Evolutionary conservation across 2,329 filamentous ascomycete species (phyloP).

Genomic region (Pyrenochaeta sp.): DNA sequence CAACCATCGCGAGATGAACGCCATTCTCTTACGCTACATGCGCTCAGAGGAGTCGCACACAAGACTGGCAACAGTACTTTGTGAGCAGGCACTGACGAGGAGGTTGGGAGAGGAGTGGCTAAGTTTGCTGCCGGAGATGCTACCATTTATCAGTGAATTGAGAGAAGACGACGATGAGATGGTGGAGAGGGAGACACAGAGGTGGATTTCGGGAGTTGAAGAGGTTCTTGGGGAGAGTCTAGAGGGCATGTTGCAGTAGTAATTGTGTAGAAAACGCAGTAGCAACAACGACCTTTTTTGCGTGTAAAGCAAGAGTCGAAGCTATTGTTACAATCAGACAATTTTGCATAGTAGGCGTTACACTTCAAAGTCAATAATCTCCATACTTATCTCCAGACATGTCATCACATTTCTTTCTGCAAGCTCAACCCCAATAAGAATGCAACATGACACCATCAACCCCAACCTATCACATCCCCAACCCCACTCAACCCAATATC

Average conservation of each 20-base stretch:
- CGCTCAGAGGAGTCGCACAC: slow-evolving; percentile 75
- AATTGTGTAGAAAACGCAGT: too few species aligned
- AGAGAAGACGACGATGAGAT: slow-evolving; percentile 96
- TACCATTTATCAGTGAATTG: slow-evolving; percentile 93
- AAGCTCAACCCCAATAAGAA: too few species aligned
- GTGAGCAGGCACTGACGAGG: slow-evolving; percentile 81
- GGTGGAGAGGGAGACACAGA: slow-evolving; percentile 87
- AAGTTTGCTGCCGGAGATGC: slow-evolving; percentile 88
- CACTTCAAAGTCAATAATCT: too few species aligned
- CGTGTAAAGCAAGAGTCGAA: too few species aligned
- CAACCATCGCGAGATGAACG: slow-evolving; percentile 91
- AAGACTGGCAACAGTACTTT: slow-evolving; percentile 81
- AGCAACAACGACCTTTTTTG: too few species aligned
- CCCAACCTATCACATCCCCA: too few species aligned
- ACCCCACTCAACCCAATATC: too few species aligned
- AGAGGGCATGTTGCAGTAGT: slow-evolving; percentile 85
- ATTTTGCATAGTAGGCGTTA: too few species aligned
- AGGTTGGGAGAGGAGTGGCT: slow-evolving; percentile 93
- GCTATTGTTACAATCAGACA: too few species aligned
- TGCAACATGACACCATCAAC: too few species aligned
- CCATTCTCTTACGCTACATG: slow-evolving; percentile 77
- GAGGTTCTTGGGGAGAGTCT: slow-evolving; percentile 87
- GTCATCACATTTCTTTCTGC: too few species aligned
- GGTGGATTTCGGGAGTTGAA: slow-evolving; percentile 92
- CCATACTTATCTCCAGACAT: too few species aligned